A percentile compares a stretch with the other conserved stretches of the same genome.
These are phyloP conservation scores for Didymella glomerata DNA, from an alignment of 2,329 filamentous ascomycete genomes.

Conservation along the genomic window DNA sequence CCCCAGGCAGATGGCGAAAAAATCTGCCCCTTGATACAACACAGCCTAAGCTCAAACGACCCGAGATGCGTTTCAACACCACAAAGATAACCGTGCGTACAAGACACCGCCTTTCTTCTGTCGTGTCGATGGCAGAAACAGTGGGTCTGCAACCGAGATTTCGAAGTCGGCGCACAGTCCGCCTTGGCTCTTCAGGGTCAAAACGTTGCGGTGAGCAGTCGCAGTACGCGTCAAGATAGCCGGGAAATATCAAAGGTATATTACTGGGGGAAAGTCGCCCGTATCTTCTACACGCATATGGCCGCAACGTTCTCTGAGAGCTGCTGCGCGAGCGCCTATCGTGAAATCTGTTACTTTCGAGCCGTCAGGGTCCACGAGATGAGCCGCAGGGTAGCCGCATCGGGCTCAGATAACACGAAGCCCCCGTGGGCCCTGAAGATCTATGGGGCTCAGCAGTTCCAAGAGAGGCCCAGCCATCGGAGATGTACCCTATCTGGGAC, in stretches of 20 bases:
- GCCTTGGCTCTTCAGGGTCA: conserved; percentile 22
- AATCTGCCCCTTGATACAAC: conserved; percentile 26
- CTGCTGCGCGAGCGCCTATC: background rate
- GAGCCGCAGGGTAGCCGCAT: conserved; percentile 34
- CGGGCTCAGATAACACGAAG: conserved; percentile 25
- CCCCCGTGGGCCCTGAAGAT: conserved; percentile 30
- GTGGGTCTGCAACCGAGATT: conserved; percentile 35
- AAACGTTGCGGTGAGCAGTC: conserved; percentile 21
- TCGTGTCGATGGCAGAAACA: conserved; percentile 23
- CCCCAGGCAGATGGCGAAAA: conserved; percentile 24
- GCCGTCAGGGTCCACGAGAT: conserved; percentile 27
- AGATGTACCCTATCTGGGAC: conserved; percentile 4
- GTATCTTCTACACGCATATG: no score
- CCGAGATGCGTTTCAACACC: conserved; percentile 34
- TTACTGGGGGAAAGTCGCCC: background rate
- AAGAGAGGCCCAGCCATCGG: conserved; percentile 21
- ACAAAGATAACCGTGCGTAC: conserved; percentile 25
- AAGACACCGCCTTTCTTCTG: conserved; percentile 36
- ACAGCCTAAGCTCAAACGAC: conserved; percentile 31
- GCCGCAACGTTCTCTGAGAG: background rate
- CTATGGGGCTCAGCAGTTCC: conserved; percentile 28
- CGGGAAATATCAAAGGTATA: background rate
- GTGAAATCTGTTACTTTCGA: conserved; percentile 2
- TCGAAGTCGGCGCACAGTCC: conserved; percentile 33
- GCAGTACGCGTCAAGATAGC: conserved; percentile 6